A percentile compares a stretch with the other conserved stretches of the same genome.
Evolutionary conservation across 1,284 basidiomycete genomes (phyloP).

Genomic region (Chiua sp.): DNA sequence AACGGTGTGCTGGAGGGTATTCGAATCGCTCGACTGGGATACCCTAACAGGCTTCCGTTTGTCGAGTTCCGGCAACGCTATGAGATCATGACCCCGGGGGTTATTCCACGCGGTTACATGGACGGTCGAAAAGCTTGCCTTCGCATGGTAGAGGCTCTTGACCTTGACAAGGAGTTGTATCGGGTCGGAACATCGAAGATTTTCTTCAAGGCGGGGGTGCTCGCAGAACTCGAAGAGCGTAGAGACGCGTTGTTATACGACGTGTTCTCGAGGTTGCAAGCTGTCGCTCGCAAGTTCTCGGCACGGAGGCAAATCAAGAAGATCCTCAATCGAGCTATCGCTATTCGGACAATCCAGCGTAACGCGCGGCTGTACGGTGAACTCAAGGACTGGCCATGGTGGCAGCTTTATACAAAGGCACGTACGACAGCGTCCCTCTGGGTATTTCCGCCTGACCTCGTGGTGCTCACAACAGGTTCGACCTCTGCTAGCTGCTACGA

Average conservation of each 20-base stretch:
- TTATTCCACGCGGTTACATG: constrained; percentile 95
- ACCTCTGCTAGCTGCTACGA: constrained; percentile 91
- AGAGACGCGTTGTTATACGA: constrained; percentile 89
- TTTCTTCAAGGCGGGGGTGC: constrained; percentile 98
- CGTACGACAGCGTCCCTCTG: constrained; percentile 2
- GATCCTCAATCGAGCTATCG: constrained; percentile 91
- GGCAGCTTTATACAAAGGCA: constrained; percentile 96
- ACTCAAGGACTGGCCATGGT: constrained; percentile 98
- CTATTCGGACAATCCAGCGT: constrained; percentile 91
- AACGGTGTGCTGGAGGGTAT: constrained; percentile 99
- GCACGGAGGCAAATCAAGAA: constrained; percentile 94
- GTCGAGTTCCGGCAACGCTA: constrained; percentile 98
- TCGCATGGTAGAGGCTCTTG: constrained; percentile 91
- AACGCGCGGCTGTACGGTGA: constrained; percentile 94
- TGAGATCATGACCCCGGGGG: constrained; percentile 93
- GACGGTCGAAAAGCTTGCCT: constrained; percentile 95
- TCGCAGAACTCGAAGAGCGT: constrained; percentile 97
- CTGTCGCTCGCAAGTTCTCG: constrained; percentile 84
- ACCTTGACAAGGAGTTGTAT: constrained; percentile 86
- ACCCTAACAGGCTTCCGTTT: constrained; percentile 96
- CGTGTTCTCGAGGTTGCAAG: constrained; percentile 90
- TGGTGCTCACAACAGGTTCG: constrained; percentile 69
- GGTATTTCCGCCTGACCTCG: constrained; percentile 2
- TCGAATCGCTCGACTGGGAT: constrained; percentile 96
- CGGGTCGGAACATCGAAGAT: constrained; percentile 97